Evolutionary conservation across 768 basidiomycete species (phyloP), one percentile per base, ranked within the genome.

Genomic region (Leccinum longicurvipes): DNA sequence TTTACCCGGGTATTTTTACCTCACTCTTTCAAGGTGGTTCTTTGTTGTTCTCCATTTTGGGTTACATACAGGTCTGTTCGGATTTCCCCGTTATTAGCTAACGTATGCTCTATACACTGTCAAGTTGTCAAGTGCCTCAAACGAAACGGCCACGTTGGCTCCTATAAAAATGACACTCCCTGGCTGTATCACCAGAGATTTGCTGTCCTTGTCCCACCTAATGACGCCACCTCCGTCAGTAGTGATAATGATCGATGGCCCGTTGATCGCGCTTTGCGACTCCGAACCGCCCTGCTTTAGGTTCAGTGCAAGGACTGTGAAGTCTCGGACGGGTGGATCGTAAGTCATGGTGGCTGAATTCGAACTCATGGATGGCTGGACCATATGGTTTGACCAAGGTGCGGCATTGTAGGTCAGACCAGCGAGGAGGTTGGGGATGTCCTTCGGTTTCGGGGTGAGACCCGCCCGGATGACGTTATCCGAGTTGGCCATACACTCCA

Each of bases 401-500:
- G 85, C 84, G 9, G 92, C 80, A 48, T 74, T 79, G 71, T 98
- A 99, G 9, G 94, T 98, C 56, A 98, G 81, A 60, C 89, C 88
- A 4, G 82, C 77, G 56, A 97, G 79, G 42, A 99, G 85, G 60
- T 96, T 98, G 10, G 86, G 85, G 32, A 99, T 86, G 70, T 99
- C 97, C 51, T 97, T 87, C 29, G 92, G 81, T 73, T 99, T 99
- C 2, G 97, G 96, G 0, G 97, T 99, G 39, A 99, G 84, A 14
- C 97, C 97, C 7, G 97, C 97, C 29, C 97, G 91, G 60, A 99
- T 95, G 71, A 99, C 97, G 71, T 98, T 98, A 76, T 99, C 97
- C 0, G 93, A 95, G 59, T 95, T 95, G 24, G 96, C 96, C 95
- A 98, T 98, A 76, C 93, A 96, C 68, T 98, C 97, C 67, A 98